These are phyloP conservation scores for Taxillus chinensis DNA, from an alignment of 164 flowering plant genomes.

Conservation along the genomic window DNA sequence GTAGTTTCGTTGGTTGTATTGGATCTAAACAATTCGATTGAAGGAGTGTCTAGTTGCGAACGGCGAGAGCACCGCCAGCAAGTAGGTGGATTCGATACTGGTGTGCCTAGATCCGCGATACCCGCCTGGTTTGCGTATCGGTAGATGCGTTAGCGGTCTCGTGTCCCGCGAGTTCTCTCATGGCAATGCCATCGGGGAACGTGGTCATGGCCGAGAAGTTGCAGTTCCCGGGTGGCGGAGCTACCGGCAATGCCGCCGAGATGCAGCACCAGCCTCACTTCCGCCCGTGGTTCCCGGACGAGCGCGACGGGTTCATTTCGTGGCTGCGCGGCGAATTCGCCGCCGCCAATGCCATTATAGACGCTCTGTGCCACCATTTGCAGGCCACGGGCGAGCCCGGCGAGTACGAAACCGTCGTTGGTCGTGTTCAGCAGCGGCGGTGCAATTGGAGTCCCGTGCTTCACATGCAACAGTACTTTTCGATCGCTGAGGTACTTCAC, in stretches of 20 bases:
- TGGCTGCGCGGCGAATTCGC: constrained; percentile 86
- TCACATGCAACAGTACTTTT: constrained; percentile 82
- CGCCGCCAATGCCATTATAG: constrained; percentile 85
- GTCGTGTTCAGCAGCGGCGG: constrained; percentile 62
- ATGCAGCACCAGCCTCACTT: constrained; percentile 23
- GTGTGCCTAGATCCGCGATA: background rate
- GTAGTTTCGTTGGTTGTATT: background rate
- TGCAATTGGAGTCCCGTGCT: constrained; percentile 72
- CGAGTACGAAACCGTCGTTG: constrained; percentile 59
- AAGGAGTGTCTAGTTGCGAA: background rate
- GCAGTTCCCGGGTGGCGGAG: constrained; percentile 31
- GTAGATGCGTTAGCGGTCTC: background rate
- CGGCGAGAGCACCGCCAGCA: background rate
- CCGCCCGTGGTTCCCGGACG: constrained; percentile 58
- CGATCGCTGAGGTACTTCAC: constrained; percentile 48
- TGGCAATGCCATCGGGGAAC: constrained; percentile 80
- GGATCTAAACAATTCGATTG: background rate
- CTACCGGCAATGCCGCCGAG: constrained; percentile 22
- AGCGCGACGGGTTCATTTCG: constrained; percentile 64
- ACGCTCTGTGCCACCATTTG: constrained; percentile 61
- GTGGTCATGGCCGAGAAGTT: constrained; percentile 47
- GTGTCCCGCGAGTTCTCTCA: constrained; percentile 10
- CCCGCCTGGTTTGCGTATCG: background rate
- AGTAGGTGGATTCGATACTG: constrained; percentile 9
- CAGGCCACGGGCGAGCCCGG: constrained; percentile 48